Evolutionary conservation across 345 rosid species (phyloP), one percentile per base, ranked within the genome.

Genomic region (Melaleuca quinquenervia): DNA sequence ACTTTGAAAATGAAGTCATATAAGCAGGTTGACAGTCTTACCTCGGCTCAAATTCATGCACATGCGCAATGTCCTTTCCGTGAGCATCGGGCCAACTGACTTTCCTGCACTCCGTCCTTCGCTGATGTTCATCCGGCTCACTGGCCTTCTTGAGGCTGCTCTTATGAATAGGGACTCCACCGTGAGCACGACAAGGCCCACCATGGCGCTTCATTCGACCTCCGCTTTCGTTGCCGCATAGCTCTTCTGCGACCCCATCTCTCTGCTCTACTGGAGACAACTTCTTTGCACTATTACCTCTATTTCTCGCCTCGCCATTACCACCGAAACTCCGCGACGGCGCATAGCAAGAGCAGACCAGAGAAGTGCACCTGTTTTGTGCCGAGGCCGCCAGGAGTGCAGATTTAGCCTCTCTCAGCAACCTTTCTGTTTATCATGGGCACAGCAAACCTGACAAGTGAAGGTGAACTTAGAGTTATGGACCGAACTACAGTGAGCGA

Each of bases 21-120:
- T 22, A 27, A 58, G 76, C 36, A 44, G 36, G 52, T 3, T 22
- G 26, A 70, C 80, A 70, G 18, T 51, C 21, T 83, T 92, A 95
- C 96, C 97, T 93, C 4, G 92, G 92, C 85, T 94, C 93, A 82
- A 95, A 95, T 88, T 94, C 98, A 50, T 87, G 93, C 91, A 94
- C 91, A 88, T 92, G 95, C 82, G 95, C 95, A 88, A 94, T 94
- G 89, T 95, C 98, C 86, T 89, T 90, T 80, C 98, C 98, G 32
- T 91, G 92, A 60, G 94, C 95, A 91, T 95, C 97, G 49, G 94
- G 92, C 98, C 98, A 95, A 83, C 89, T 93, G 11, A 95, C 98
- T 91, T 92, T 94, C 91, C 93, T 94, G 89, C 84, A 90, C 83
- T 92, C 92, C 53, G 70, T 22, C n/a, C 84, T 87, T 51, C 51